Conservation (phyloP, 768 basidiomycete genomes). For the Rossbeevera mucosa region DNA sequence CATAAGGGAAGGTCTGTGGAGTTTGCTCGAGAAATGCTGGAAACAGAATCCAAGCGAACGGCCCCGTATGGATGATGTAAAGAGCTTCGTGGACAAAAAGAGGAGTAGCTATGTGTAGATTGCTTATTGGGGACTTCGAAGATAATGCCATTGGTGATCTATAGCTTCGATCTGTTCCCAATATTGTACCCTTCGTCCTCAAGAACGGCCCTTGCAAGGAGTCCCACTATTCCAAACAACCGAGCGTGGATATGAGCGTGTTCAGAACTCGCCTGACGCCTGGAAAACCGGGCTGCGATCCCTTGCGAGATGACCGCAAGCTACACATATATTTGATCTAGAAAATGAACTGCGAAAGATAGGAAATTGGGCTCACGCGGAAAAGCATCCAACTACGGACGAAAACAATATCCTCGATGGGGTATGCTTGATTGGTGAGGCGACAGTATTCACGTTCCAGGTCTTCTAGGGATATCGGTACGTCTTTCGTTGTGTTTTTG, state of each 20-base stretch:
- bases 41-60: conserved; percentile 7
- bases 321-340: conserved; percentile 32
- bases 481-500: conserved; percentile 53
- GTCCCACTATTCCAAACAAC: conserved; percentile 59
- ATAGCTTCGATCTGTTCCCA: conserved; percentile 25
- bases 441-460: conserved; percentile 81
- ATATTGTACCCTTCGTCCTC: conserved; percentile 47
- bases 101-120: conserved; percentile 11
- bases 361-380: conserved; percentile 43
- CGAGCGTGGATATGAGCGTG: conserved; percentile 45
- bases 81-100: conserved; percentile 19
- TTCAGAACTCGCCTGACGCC: conserved; percentile 87
- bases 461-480: conserved; percentile 62
- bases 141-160: background rate
- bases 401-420: conserved; percentile 74
- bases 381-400: conserved; percentile 85
- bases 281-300: conserved; percentile 81
- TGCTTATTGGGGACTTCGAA: background rate
- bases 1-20: conserved; percentile 19
- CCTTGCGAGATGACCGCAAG: conserved; percentile 82
- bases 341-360: background rate
- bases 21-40: conserved; percentile 20
- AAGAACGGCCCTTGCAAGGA: conserved; percentile 54
- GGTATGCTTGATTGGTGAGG: conserved; percentile 61
- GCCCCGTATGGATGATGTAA: conserved; percentile 12